Evolutionary conservation across 805 yeast species (phyloP), one percentile per base, ranked within the genome.

Genomic region (Ogataea trehaloabstinens): DNA sequence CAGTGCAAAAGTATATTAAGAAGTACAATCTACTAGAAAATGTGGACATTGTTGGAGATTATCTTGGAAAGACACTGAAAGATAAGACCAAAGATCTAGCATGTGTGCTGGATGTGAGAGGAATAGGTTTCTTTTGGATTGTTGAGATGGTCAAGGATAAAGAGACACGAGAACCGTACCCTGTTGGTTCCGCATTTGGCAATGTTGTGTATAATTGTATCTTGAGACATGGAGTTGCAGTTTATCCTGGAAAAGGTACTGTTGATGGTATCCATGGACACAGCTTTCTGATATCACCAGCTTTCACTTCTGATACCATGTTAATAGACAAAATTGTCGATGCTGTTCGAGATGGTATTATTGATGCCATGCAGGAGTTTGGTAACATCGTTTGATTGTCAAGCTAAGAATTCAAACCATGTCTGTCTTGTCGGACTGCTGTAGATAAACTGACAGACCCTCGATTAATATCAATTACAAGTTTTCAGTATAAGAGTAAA

Each of bases 111-210:
- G 72, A 71, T 38, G 68, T 71, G 30, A 63, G 77, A 56, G 78
- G 78, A 32, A 44, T 62, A 43, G 78, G 77, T 38, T 71, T 72
- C 2, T 73, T 73, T 60, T 70, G 77, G 76, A 63, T 70, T 1
- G 45, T 71, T 36, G 78, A 73, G 50, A 52, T 72, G 24, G 74
- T 71, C 37, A 61, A 70, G 48, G 56, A 71, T 51, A 61, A 59
- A 34, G 51, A 35, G 17, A 67, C 75, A 6, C 70, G 69, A 44
- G 71, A 69, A 44, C 63, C 69, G 27, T 71, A 70, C 48, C 61
- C 58, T n/a, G 32, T 44, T 17, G 52, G 51, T 10, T 44, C 58
- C 8, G 59, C 55, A 3, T 52, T 63, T 28, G 59, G 56, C 13
- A 54, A 49, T 39, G 53, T 52, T 45, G 54, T 70, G 25, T 55